Evolutionary conservation across 257 asterid genomes (phyloP).

Genomic region (Solanum ossicruentum): DNA sequence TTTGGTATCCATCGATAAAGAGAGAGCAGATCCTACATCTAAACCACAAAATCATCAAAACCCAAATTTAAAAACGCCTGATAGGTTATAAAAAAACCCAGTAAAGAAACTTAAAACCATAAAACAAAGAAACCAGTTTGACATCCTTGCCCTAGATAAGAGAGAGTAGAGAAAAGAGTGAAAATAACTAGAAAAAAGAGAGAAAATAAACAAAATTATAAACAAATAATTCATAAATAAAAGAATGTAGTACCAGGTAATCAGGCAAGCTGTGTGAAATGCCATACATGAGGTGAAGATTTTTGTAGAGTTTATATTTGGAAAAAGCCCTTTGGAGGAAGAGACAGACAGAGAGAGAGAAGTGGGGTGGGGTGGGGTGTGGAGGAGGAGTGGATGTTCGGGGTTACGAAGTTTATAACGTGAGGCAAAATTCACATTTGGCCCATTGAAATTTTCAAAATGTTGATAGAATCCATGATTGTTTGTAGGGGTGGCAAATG

Average conservation of each 20-base stretch:
- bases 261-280: slow-evolving; percentile 98
- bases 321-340: neutral
- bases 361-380: neutral
- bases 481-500: neutral
- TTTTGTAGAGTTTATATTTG: slow-evolving; percentile 12
- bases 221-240: neutral
- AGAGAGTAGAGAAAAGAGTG: neutral
- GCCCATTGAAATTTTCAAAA: slow-evolving; percentile 3
- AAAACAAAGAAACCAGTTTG: slow-evolving; percentile 1
- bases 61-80: neutral
- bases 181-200: neutral
- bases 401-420: neutral
- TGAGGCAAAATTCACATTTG: neutral
- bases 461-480: neutral
- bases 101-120: neutral
- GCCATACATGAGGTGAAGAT: slow-evolving; percentile 44
- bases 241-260: slow-evolving; percentile 62
- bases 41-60: neutral
- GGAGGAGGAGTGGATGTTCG: neutral
- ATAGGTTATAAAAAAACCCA: neutral
- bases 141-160: neutral
- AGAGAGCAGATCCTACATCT: neutral
- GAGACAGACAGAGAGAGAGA: neutral
- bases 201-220: neutral
- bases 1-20: neutral